Conservation (phyloP, 345 rosid genomes). For the Acer yangbiense region DNA sequence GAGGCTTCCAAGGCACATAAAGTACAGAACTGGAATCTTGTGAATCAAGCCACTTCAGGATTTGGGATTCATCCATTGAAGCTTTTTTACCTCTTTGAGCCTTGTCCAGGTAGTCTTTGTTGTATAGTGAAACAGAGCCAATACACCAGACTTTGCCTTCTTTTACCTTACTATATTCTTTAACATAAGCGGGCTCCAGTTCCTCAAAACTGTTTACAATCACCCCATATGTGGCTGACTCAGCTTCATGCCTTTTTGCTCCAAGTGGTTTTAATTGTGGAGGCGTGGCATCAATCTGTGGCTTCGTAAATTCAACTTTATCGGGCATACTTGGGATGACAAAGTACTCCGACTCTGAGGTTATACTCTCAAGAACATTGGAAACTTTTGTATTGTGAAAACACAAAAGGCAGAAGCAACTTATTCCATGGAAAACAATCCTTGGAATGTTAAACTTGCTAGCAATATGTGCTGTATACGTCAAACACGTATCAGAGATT, state of each 20-base stretch:
- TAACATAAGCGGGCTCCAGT: conserved; percentile 29
- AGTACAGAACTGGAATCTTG: conserved; percentile 6
- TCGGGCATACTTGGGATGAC: conserved; percentile 31
- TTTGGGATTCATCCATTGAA: conserved; percentile 7
- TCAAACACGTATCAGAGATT: conserved; percentile 28
- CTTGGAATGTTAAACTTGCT: conserved; percentile 31
- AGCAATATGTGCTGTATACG: conserved; percentile 30
- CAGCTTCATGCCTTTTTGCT: conserved; percentile 26
- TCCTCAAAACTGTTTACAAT: conserved; percentile 39
- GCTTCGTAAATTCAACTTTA: conserved; percentile 23
- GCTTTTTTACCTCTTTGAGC: conserved; percentile 31
- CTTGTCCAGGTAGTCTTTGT: conserved; percentile 21
- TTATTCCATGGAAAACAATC: conserved; percentile 37
- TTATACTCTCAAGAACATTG: background rate
- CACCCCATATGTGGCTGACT: conserved; percentile 29
- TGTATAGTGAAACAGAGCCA: conserved; percentile 34
- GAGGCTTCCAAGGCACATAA: conserved; percentile 19
- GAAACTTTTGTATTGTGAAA: conserved; percentile 15
- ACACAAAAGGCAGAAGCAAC: conserved; percentile 34
- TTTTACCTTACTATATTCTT: conserved; percentile 26
- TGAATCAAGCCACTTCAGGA: conserved; percentile 28
- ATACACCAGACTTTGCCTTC: conserved; percentile 13
- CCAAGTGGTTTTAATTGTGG: conserved; percentile 22
- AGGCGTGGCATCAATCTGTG: conserved; percentile 22
- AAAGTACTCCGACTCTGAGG: conserved; percentile 7